phyloP scores from a whole-genome alignment of 129 eudicot genomes.

The Flaveria bidentis region DNA sequence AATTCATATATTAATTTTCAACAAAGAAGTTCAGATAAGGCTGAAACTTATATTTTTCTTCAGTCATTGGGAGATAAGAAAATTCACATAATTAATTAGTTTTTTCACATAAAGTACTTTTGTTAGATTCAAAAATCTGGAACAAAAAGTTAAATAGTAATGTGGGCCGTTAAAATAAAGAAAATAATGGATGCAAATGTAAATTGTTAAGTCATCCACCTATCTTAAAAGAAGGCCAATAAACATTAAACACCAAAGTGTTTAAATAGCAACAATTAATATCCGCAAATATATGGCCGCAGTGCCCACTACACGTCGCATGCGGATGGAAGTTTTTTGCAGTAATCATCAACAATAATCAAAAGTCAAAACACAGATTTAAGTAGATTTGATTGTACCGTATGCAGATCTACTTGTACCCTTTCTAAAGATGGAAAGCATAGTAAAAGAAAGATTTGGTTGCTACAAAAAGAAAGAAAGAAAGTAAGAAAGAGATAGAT shows the following conservation, averaged over 20 bases:
- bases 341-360: background rate
- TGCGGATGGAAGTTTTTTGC: constrained; percentile 62
- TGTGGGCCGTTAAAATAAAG: constrained; percentile 22
- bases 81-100: background rate
- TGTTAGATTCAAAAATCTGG: background rate
- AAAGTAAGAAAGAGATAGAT: background rate
- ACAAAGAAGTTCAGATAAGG: constrained; percentile 45
- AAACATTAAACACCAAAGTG: constrained; percentile 7
- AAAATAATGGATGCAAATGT: constrained; percentile 23
- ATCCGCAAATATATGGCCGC: constrained; percentile 54
- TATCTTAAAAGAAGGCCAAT: constrained; percentile 20
- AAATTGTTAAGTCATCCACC: background rate
- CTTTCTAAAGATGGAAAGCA: constrained; percentile 10
- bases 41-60: constrained; percentile 37
- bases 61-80: constrained; percentile 36
- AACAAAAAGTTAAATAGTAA: background rate
- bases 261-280: constrained; percentile 20
- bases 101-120: background rate
- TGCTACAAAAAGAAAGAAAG: background rate
- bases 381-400: background rate
- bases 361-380: background rate
- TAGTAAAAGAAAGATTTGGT: background rate
- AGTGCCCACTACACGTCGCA: constrained; percentile 50
- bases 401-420: constrained; percentile 26
- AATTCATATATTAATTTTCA: constrained; percentile 18